Conservation (phyloP, 148 eudicot species). For the Rhododendron mucronatum region DNA sequence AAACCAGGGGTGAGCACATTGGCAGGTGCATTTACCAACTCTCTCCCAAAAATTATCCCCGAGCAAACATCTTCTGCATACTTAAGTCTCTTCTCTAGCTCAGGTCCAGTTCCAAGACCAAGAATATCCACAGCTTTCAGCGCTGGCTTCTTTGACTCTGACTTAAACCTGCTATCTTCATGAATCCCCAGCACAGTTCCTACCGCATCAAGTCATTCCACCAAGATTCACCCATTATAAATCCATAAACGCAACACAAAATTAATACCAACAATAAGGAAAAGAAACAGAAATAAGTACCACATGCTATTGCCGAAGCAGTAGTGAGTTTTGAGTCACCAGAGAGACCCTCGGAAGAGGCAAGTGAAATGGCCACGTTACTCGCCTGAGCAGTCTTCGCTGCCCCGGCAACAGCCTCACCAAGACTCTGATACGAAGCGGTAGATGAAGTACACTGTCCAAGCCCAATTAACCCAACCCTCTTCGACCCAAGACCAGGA, state of each 20-base stretch:
- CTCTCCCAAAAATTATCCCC: conserved; percentile 80
- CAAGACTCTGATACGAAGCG: conserved; percentile 57
- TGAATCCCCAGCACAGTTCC: conserved; percentile 69
- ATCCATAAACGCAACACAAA: background rate
- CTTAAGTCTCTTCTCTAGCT: conserved; percentile 79
- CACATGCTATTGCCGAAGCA: conserved; percentile 74
- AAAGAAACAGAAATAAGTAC: conserved; percentile 27
- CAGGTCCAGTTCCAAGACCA: conserved; percentile 87
- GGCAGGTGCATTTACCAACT: conserved; percentile 94
- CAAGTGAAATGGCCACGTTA: conserved; percentile 65
- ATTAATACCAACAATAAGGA: background rate
- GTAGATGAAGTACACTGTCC: conserved; percentile 44
- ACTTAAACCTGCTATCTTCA: conserved; percentile 86
- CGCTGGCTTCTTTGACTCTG: conserved; percentile 70
- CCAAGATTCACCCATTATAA: background rate
- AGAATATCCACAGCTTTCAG: conserved; percentile 76
- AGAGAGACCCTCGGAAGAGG: conserved; percentile 60
- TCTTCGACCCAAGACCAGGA: conserved; percentile 76
- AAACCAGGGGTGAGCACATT: conserved; percentile 97
- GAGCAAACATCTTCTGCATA: conserved; percentile 56
- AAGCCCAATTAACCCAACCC: conserved; percentile 76
- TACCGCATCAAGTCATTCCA: conserved; percentile 13
- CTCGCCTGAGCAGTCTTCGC: conserved; percentile 78
- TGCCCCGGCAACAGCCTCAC: conserved; percentile 75
- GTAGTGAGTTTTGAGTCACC: conserved; percentile 51